Percentiles rank a stretch among this genome's conserved stretches.
Conservation (phyloP, 2,329 filamentous ascomycete species). For the Claviceps arundinis region DNA sequence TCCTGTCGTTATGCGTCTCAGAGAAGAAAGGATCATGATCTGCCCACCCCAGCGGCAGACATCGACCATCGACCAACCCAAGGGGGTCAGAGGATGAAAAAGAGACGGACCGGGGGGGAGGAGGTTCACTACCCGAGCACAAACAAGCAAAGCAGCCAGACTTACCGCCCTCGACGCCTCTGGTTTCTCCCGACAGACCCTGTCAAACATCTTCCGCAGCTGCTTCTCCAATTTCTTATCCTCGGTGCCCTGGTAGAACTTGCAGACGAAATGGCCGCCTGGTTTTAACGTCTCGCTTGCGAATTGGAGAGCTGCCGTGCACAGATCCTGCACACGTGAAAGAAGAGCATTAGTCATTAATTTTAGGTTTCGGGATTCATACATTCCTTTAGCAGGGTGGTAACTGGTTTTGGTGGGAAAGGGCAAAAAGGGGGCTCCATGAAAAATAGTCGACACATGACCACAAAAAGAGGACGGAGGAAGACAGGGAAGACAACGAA, state of each 20-base stretch:
- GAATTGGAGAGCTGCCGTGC: slow-evolving; percentile 72
- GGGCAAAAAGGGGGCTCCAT: too few relatives aligned
- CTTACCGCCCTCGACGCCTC: slow-evolving; percentile 76
- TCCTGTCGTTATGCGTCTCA: too few relatives aligned
- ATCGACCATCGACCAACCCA: neutral
- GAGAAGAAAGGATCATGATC: too few relatives aligned
- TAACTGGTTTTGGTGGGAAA: too few relatives aligned
- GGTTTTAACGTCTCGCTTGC: slow-evolving; percentile 68
- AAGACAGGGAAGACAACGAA: slow-evolving; percentile 28
- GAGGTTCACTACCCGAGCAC: too few relatives aligned
- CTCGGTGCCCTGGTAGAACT: slow-evolving; percentile 87
- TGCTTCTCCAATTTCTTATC: slow-evolving; percentile 67
- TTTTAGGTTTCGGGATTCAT: neutral
- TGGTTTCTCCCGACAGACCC: slow-evolving; percentile 79
- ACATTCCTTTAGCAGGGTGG: too few relatives aligned
- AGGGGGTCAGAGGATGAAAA: neutral
- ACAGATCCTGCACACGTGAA: slow-evolving; percentile 57
- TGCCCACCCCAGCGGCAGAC: neutral
- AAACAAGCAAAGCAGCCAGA: slow-evolving; percentile 8
- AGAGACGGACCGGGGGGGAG: neutral
- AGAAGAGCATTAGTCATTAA: neutral
- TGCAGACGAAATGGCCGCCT: slow-evolving; percentile 89
- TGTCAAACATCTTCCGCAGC: slow-evolving; percentile 63
- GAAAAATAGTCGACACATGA: too few relatives aligned
- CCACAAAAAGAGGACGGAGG: neutral